Evolutionary conservation across 2,329 filamentous ascomycete species (phyloP).

Genomic region (Pochonia chlamydosporia): DNA sequence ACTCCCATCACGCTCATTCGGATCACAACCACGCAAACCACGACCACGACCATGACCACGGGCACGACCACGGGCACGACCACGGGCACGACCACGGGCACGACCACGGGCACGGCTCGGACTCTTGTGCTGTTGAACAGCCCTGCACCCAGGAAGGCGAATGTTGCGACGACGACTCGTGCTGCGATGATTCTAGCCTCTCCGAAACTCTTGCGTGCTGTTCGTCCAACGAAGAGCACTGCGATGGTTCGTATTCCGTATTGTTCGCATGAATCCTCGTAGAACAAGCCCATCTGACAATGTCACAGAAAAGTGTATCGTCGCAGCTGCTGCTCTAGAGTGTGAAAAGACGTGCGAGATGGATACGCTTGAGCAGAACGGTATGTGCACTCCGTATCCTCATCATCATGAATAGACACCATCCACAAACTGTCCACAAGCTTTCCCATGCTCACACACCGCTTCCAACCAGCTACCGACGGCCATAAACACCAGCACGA

Average conservation of each 20-base stretch:
- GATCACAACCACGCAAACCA: background rate
- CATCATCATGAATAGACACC: background rate
- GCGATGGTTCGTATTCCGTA: constrained; percentile 14
- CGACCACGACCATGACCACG: background rate
- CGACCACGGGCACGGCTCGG: background rate
- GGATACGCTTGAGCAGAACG: constrained; percentile 13
- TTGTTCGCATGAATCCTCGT: background rate
- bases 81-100: background rate
- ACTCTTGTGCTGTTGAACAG: background rate
- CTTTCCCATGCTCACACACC: background rate
- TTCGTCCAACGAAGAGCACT: constrained; percentile 19
- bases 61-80: background rate
- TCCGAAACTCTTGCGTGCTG: constrained; percentile 19
- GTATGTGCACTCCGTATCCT: constrained; percentile 12
- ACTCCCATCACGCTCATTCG: background rate
- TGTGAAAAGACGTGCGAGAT: constrained; percentile 23
- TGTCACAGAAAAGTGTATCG: constrained; percentile 25
- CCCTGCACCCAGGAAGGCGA: constrained; percentile 4
- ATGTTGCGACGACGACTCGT: constrained; percentile 12
- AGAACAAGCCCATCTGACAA: constrained; percentile 1
- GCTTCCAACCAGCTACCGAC: constrained; percentile 7
- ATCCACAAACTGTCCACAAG: constrained; percentile 14
- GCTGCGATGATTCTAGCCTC: constrained; percentile 12
- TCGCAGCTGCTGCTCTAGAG: constrained; percentile 22
- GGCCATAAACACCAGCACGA: constrained; percentile 21